These are phyloP conservation scores for Penicillium paradoxum DNA, from an alignment of 495 filamentous ascomycete species.

Conservation along the genomic window DNA sequence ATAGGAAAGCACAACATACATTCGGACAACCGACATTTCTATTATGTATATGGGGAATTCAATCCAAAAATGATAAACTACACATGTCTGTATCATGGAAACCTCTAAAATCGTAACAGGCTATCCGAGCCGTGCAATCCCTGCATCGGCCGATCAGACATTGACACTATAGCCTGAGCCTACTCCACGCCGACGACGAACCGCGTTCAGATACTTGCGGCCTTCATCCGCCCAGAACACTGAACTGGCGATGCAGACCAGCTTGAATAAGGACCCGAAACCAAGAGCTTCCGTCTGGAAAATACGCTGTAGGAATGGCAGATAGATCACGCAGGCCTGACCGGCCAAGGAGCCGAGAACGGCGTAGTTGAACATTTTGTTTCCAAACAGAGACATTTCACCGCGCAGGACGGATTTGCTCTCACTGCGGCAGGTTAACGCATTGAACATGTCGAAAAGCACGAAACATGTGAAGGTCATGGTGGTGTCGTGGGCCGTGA, in stretches of 20 bases:
- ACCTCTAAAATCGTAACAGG: conserved; percentile 5
- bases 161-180: conserved; percentile 42
- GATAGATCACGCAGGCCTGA: conserved; percentile 86
- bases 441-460: conserved; percentile 98
- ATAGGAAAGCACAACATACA: background rate
- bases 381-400: conserved; percentile 75
- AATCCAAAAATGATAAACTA: conserved; percentile 7
- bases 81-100: conserved; percentile 1
- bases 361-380: conserved; percentile 94
- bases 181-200: conserved; percentile 32
- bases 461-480: conserved; percentile 99
- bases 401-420: conserved; percentile 81
- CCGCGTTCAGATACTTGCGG: conserved; percentile 60
- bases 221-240: conserved; percentile 95
- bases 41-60: conserved; percentile 9
- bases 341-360: conserved; percentile 78
- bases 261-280: conserved; percentile 62
- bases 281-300: conserved; percentile 91
- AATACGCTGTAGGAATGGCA: conserved; percentile 85
- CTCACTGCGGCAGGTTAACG: conserved; percentile 87
- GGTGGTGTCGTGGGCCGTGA: conserved; percentile 91
- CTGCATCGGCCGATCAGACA: conserved; percentile 28
- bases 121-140: background rate
- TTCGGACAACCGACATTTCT: background rate
- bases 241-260: conserved; percentile 70